Evolutionary conservation across 1,284 basidiomycete genomes (phyloP).

Genomic region (Ustilago crameri): DNA sequence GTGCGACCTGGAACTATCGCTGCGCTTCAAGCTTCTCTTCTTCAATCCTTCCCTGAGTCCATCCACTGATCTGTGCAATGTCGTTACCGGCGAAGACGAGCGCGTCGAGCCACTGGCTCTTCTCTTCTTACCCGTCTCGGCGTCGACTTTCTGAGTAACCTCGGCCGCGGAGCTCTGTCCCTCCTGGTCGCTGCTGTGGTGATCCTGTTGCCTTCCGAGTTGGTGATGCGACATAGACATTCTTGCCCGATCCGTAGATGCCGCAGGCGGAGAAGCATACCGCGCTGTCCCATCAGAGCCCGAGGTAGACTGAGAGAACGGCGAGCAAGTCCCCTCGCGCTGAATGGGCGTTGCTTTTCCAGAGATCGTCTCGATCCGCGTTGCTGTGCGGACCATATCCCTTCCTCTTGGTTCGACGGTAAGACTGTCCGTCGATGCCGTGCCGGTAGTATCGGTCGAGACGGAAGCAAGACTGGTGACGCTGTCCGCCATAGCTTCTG

Average conservation of each 20-base stretch:
- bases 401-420: constrained; percentile 32
- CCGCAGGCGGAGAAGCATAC: constrained; percentile 18
- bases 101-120: constrained; percentile 16
- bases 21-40: constrained; percentile 22
- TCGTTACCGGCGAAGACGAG: constrained; percentile 10
- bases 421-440: constrained; percentile 9
- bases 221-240: constrained; percentile 35
- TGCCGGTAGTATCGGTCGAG: constrained; percentile 4
- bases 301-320: constrained; percentile 13
- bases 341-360: constrained; percentile 7
- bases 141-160: not conserved
- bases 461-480: constrained; percentile 23
- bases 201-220: constrained; percentile 13
- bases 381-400: constrained; percentile 47
- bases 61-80: constrained; percentile 20
- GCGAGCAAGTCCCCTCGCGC: constrained; percentile 6
- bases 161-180: not conserved
- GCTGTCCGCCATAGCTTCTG: constrained; percentile 25
- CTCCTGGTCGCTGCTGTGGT: constrained; percentile 3
- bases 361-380: constrained; percentile 17
- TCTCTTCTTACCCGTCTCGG: not conserved
- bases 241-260: not conserved
- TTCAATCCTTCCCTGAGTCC: constrained; percentile 7
- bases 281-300: constrained; percentile 35
- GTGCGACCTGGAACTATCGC: constrained; percentile 19